Base-by-base conservation (phyloP, 306 rosid species). In the Cicer arietinum region DNA sequence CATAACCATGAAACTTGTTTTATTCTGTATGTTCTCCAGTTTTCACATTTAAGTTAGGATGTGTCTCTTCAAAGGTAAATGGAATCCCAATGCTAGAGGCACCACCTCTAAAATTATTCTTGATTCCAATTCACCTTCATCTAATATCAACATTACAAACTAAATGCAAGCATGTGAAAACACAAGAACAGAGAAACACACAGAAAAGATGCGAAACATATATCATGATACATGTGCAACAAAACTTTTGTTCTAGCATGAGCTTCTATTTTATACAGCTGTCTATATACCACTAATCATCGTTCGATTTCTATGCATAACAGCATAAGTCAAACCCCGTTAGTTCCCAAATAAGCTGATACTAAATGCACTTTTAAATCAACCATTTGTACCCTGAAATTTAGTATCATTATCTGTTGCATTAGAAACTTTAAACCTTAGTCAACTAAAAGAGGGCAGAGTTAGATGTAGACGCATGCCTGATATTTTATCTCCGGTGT, bases 401-500 rank as follows among this genome's bases (percentile, higher is more conserved):
- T 48, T 70, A 71, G 66, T 16, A 71, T 71, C 51, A 62, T 14
- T 35, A 56, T 52, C 30, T 39, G 53, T 40, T 18, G 41, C 60
- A 77, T 10, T 43, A 25, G 22, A 79, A 45, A 76, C 63, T 56
- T 61, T 17, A 48, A 64, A 25, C 46, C 20, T 60, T 56, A 75
- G 58, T 67, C 16, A 69, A 60, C 59, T 17, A 60, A 64, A 45
- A 58, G 58, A n/a, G 57, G 73, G 30, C 17, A 67, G 63, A 76
- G 80, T 30, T 48, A 68, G 58, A 76, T 22, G 67, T 58, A 76
- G 76, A 75, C 66, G 10, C 85, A 68, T 88, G 82, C 97, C 97
- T 94, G 97, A 86, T 94, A 86, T 79, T 91, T 90, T 81, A 90
- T 94, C 89, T 94, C 98, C 9, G 96, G 97, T 53, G 98, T 94